A percentile compares a stretch with the other conserved stretches of the same genome.
phyloP scores from a whole-genome alignment of 352 stramenopile genomes.

The Phytophthora syringae region DNA sequence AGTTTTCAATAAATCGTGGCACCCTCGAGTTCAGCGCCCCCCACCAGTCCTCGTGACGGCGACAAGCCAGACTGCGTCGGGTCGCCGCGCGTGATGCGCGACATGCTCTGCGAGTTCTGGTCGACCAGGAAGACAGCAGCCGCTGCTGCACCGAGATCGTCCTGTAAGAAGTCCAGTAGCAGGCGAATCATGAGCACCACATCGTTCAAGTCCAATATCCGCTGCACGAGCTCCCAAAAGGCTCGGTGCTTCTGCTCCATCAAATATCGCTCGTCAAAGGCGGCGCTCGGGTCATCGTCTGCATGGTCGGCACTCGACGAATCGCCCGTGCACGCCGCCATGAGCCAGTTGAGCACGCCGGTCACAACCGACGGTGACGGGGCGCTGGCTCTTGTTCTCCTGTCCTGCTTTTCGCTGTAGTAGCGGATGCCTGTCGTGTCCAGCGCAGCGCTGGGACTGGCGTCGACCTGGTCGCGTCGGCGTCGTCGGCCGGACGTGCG shows the following conservation, averaged over 20 bases:
- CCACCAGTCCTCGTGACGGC: conserved; percentile 60
- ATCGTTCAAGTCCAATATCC: conserved; percentile 71
- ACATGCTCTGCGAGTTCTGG: conserved; percentile 77
- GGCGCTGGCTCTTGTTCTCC: not conserved
- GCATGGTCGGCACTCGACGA: not conserved
- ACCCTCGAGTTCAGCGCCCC: conserved; percentile 42
- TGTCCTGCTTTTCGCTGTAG: not conserved
- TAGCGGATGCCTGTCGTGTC: conserved; percentile 10
- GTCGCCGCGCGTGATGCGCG: conserved; percentile 62
- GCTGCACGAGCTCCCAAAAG: conserved; percentile 84
- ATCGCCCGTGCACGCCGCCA: conserved; percentile 15
- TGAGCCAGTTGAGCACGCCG: conserved; percentile 23
- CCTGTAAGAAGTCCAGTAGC: conserved; percentile 69
- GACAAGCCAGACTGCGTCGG: conserved; percentile 60
- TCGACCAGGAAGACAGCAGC: conserved; percentile 82
- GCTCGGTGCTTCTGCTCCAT: conserved; percentile 70
- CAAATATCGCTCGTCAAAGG: conserved; percentile 44
- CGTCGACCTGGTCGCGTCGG: conserved; percentile 11
- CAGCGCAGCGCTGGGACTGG: not conserved
- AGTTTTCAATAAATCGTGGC: conserved; percentile 48
- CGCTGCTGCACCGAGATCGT: conserved; percentile 53
- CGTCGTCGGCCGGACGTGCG: conserved; percentile 17
- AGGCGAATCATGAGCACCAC: conserved; percentile 78
- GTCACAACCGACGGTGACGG: conserved; percentile 14
- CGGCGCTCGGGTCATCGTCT: conserved; percentile 5